Evolutionary conservation across 2,329 filamentous ascomycete species (phyloP), one percentile per base, ranked within the genome.

Genomic region (Zymoseptoria ardabiliae): DNA sequence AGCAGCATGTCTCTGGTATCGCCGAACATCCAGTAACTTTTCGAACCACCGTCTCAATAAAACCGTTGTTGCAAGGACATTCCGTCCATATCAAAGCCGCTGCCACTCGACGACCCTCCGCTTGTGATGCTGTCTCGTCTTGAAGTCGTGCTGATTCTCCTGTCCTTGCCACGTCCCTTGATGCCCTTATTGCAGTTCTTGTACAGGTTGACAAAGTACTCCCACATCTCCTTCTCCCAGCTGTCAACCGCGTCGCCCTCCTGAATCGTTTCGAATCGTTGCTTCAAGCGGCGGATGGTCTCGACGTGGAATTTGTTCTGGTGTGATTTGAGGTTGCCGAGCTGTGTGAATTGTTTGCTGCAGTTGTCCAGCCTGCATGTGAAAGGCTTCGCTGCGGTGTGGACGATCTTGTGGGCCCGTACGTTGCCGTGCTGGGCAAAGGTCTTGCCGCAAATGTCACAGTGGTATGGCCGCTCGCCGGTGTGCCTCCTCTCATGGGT

Each of bases 101-200:
- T 45, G 35, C 35, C 35, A 45, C 35, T n/a, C 13, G 35, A 45
- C 13, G 35, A 45, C 13, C 35, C 35, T 45, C 35, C 35, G 41
- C 63, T 65, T 30, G 41, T 53, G 11, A 65, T 61, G 49, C 67
- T 69, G 54, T 67, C 65, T 56, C 66, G 61, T 45, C 65, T 55
- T 4, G 56, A 52, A 22, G 58, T 60, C 10, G 73, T 70, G 50
- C 74, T 75, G 65, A 91, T 87, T 59, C 85, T 85, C 58, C 90
- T 82, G 67, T 92, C 89, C 72, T 93, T 94, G 50, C 94, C 94
- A 52, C 94, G 86, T 10, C 94, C 94, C 76, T 97, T 97, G 79
- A 97, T 97, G 1, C 94, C 94, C 75, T 96, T 96, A 82, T 97
- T 97, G 76, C 89, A 92, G 76, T 97, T 95, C 79, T 96, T 96